Conservation (phyloP, 306 rosid genomes). For the Castanea mollissima region DNA sequence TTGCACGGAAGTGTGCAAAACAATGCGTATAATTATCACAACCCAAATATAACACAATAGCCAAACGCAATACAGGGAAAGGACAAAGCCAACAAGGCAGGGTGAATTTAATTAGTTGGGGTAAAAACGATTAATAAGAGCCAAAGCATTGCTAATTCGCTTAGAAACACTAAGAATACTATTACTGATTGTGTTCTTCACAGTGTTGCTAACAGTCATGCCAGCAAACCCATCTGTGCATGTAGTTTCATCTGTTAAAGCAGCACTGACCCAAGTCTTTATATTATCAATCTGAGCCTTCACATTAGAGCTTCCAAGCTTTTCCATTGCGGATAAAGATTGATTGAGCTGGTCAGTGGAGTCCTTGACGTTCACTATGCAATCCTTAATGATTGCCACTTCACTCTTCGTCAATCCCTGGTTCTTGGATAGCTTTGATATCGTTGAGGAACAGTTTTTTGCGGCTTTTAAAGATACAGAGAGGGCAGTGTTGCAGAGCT, state of each 20-base stretch:
- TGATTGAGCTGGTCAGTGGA: conserved; percentile 18
- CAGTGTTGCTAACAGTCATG: not conserved
- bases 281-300: conserved; percentile 15
- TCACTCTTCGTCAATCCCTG: conserved; percentile 9
- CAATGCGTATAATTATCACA: too few species aligned
- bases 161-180: not conserved
- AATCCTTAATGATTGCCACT: conserved; percentile 35
- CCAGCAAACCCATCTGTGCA: conserved; percentile 15
- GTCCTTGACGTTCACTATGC: conserved; percentile 25
- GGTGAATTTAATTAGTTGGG: not conserved
- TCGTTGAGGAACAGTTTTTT: conserved; percentile 3
- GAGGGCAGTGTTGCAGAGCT: conserved; percentile 42
- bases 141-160: not conserved
- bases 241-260: conserved; percentile 34
- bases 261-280: conserved; percentile 45
- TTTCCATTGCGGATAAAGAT: not conserved
- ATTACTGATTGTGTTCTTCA: not conserved
- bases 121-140: not conserved
- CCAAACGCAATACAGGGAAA: not conserved
- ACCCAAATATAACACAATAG: too few species aligned
- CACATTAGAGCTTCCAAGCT: not conserved
- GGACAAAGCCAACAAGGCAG: not conserved
- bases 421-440: conserved; percentile 15
- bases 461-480: conserved; percentile 34
- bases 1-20: too few species aligned